Conservation (phyloP, 208 protist species). For the Crithidia sp. region DNA sequence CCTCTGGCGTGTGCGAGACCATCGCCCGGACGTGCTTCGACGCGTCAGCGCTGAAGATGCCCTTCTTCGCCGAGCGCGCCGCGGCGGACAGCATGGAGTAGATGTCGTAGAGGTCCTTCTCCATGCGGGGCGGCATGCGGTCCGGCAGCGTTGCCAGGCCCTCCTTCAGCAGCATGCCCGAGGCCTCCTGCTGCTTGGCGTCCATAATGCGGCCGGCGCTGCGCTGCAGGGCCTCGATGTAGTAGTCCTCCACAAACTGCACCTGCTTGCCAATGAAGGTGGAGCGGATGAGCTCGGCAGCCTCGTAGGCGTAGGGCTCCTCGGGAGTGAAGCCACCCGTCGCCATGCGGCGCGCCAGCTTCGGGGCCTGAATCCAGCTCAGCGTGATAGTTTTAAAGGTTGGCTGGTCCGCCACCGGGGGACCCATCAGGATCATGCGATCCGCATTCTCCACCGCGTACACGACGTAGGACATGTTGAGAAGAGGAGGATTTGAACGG, state of each 20-base stretch:
- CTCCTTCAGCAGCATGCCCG: slow-evolving; percentile 70
- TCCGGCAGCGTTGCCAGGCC: slow-evolving; percentile 77
- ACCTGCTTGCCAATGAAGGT: slow-evolving; percentile 89
- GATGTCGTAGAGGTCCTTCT: slow-evolving; percentile 69
- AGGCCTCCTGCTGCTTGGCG: slow-evolving; percentile 57
- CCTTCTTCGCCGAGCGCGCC: slow-evolving; percentile 62
- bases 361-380: slow-evolving; percentile 87
- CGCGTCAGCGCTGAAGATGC: slow-evolving; percentile 71
- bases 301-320: slow-evolving; percentile 89
- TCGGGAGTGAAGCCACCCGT: slow-evolving; percentile 75
- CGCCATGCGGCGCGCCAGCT: slow-evolving; percentile 57
- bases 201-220: slow-evolving; percentile 65
- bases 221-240: slow-evolving; percentile 82
- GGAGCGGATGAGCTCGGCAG: slow-evolving; percentile 81
- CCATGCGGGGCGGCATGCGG: slow-evolving; percentile 57
- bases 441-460: slow-evolving; percentile 88
- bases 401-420: slow-evolving; percentile 53
- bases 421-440: slow-evolving; percentile 76
- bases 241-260: slow-evolving; percentile 86
- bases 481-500: neutral
- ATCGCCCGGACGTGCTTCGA: slow-evolving; percentile 67
- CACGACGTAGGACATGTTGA: slow-evolving; percentile 77
- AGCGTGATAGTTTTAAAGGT: slow-evolving; percentile 81
- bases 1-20: slow-evolving; percentile 48
- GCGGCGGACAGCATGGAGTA: slow-evolving; percentile 58